Evolutionary conservation across 306 rosid species (phyloP).

Genomic region (Medicago arabica): DNA sequence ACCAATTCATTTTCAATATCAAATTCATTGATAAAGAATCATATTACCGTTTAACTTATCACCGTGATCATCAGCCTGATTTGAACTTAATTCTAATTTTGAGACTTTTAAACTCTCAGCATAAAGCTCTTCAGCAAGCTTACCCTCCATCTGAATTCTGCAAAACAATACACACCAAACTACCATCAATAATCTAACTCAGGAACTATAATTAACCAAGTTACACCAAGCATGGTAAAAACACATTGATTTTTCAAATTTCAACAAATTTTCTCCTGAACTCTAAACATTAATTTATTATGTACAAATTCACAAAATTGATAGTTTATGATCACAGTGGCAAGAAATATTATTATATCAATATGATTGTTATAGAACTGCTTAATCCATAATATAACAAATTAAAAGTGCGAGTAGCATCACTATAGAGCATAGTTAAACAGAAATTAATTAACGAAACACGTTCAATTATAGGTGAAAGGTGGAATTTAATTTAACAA

Average conservation of each 20-base stretch:
- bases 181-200: constrained; percentile 8
- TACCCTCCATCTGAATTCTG: constrained; percentile 76
- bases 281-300: neutral
- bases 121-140: constrained; percentile 78
- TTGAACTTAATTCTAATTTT: constrained; percentile 49
- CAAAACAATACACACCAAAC: constrained; percentile 25
- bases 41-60: constrained; percentile 51
- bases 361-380: too few species aligned
- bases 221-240: neutral
- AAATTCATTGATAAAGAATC: constrained; percentile 16
- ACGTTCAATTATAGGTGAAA: neutral
- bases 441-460: too few species aligned
- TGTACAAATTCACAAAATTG: neutral
- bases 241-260: neutral
- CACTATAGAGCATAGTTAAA: too few species aligned
- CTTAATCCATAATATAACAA: too few species aligned
- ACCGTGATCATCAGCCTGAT: constrained; percentile 32
- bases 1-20: constrained; percentile 8
- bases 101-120: constrained; percentile 61
- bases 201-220: neutral
- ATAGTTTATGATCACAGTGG: too few species aligned
- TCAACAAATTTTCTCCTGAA: neutral
- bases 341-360: too few species aligned
- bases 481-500: neutral
- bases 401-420: too few species aligned